These are phyloP conservation scores for Beauveria sp. DNA, from an alignment of 2,329 filamentous ascomycete genomes.

Conservation along the genomic window DNA sequence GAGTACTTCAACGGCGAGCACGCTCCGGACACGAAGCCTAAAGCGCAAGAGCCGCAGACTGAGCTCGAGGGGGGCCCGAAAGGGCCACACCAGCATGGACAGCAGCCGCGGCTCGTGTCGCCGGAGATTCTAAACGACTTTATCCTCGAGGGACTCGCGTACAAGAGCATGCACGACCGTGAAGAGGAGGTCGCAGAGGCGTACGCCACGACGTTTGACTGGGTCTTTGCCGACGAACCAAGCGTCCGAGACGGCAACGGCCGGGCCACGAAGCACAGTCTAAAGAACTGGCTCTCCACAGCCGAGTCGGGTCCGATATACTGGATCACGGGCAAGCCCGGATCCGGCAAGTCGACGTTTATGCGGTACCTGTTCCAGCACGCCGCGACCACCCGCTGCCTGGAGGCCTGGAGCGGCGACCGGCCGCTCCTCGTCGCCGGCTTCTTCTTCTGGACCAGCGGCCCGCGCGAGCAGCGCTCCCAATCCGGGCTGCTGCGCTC, in stretches of 20 bases:
- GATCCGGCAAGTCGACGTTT: constrained; percentile 39
- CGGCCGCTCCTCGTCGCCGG: constrained; percentile 24
- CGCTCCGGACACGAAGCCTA: background rate
- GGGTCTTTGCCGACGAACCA: constrained; percentile 23
- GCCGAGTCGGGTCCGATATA: constrained; percentile 20
- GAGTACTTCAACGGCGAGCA: constrained; percentile 3
- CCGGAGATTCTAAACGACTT: constrained; percentile 22
- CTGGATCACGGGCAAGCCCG: constrained; percentile 35
- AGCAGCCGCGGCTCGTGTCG: constrained; percentile 12
- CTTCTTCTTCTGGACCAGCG: constrained; percentile 40
- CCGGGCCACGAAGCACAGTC: constrained; percentile 12
- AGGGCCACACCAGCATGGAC: background rate
- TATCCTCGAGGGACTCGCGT: constrained; percentile 23
- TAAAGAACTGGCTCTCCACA: constrained; percentile 22
- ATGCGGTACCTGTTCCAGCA: constrained; percentile 31
- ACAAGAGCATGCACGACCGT: constrained; percentile 25
- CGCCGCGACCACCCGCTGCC: constrained; percentile 7
- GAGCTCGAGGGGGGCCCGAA: background rate
- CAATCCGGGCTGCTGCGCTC: constrained; percentile 28
- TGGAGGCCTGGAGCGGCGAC: constrained; percentile 18
- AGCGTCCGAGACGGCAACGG: background rate
- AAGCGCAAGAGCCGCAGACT: background rate
- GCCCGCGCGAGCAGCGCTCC: constrained; percentile 29
- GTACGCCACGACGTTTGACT: constrained; percentile 27
- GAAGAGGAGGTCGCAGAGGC: constrained; percentile 24